Evolutionary conservation across 352 stramenopile species (phyloP), one percentile per base, ranked within the genome.

Genomic region (Ophiocytium majus): DNA sequence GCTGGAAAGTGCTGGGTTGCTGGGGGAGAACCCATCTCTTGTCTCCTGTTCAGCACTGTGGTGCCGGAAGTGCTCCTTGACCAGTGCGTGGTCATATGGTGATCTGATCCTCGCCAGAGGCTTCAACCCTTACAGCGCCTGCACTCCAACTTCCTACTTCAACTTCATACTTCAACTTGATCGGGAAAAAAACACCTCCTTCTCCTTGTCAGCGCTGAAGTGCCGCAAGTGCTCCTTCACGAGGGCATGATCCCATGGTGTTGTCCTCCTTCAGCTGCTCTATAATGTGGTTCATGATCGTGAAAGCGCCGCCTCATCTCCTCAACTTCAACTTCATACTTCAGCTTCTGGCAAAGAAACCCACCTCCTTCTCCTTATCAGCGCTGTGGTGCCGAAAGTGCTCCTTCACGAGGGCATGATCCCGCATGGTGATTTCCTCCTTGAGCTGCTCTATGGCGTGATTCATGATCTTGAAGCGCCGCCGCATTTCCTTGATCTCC

Each of bases 21-120:
- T n/a, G n/a, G n/a, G n/a, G n/a, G n/a, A n/a, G n/a, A n/a, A n/a
- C n/a, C n/a, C n/a, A n/a, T n/a, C n/a, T n/a, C n/a, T n/a, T n/a
- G n/a, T 95, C 74, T 97, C 93, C 78, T 97, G 97, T 85, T 96
- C 93, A n/a, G 97, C 94, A 87, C 95, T 95, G 89, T 97, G 94
- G 85, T 97, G 94, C 37, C 96, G 91, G 83, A 97, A 97, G 85
- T 97, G 93, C 85, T 98, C 94, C 81, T 97, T 97, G 50, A 97
- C 93, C 28, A 98, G 89, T 36, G 91, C 88, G 76, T 97, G 93
- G 86, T 97, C 94, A 83, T 96, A n/a, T n/a, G n/a, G n/a, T n/a
- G n/a, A n/a, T n/a, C n/a, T n/a, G n/a, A n/a, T n/a, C n/a, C n/a
- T n/a, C n/a, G n/a, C n/a, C n/a, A n/a, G n/a, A n/a, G n/a, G n/a